These are phyloP conservation scores for Maudiozyma pseudohumilis DNA, from an alignment of 805 yeast species.

Conservation along the genomic window DNA sequence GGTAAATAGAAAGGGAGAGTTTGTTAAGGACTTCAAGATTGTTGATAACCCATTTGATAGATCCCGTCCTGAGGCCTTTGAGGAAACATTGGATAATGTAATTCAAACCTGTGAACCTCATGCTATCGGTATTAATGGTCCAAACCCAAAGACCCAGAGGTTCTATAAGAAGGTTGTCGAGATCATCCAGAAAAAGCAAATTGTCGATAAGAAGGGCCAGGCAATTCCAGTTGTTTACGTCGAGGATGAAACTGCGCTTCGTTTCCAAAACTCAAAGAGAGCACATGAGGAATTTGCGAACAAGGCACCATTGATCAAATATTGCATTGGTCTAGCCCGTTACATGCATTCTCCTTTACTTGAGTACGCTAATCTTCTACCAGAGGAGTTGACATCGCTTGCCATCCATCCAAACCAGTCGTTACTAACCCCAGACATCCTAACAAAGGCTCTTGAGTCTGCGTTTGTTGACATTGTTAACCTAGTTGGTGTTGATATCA, in stretches of 20 bases:
- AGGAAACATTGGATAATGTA: conserved; percentile 47
- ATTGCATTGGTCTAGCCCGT: conserved; percentile 83
- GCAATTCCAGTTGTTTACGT: conserved; percentile 67
- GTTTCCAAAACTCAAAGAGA: conserved; percentile 70
- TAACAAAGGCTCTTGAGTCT: conserved; percentile 60
- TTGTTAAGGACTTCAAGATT: conserved; percentile 67
- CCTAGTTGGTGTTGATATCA: conserved; percentile 87
- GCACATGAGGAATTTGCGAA: conserved; percentile 76
- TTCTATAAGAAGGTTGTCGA: conserved; percentile 47
- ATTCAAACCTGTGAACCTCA: conserved; percentile 69
- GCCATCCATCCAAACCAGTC: conserved; percentile 66
- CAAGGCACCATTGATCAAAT: conserved; percentile 67
- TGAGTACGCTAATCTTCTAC: conserved; percentile 69
- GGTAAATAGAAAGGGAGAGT: conserved; percentile 71
- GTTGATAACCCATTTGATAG: conserved; percentile 53
- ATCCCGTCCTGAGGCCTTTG: conserved; percentile 50
- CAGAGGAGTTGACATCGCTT: conserved; percentile 61
- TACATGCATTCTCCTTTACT: conserved; percentile 87
- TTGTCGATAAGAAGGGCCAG: conserved; percentile 48
- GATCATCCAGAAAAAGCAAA: conserved; percentile 46
- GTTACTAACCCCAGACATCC: conserved; percentile 51
- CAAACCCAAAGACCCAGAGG: conserved; percentile 59
- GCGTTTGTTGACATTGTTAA: conserved; percentile 85
- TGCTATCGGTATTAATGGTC: conserved; percentile 84
- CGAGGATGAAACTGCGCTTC: conserved; percentile 85